phyloP scores from a whole-genome alignment of 257 asterid genomes.

The Solanum chaucha region DNA sequence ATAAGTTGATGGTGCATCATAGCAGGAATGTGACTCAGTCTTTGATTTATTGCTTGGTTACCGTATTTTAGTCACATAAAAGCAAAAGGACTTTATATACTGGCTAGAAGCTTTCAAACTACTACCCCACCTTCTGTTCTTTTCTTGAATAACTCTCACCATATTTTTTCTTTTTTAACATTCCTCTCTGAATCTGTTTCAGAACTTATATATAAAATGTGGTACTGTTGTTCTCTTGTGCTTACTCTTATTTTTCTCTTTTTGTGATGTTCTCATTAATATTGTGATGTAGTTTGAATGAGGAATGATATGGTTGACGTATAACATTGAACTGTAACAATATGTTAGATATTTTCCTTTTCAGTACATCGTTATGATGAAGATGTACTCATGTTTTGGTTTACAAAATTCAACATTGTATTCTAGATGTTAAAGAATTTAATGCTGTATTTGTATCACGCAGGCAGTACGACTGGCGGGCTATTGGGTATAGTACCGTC shows the following conservation, averaged over 20 bases:
- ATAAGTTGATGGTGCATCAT: background rate
- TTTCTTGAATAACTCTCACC: background rate
- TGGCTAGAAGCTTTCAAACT: background rate
- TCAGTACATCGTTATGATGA: background rate
- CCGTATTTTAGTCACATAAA: background rate
- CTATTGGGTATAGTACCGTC: slow-evolving; percentile 73
- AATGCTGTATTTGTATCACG: slow-evolving; percentile 6
- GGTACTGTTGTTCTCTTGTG: background rate
- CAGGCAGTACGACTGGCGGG: slow-evolving; percentile 82
- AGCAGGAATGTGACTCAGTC: background rate
- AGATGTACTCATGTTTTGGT: background rate
- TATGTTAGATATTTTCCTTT: background rate
- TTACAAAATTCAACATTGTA: background rate
- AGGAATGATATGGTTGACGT: background rate
- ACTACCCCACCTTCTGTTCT: background rate
- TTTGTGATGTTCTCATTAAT: background rate
- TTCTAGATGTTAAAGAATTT: background rate
- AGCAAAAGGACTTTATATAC: background rate
- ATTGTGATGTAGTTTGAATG: background rate
- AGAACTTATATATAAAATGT: background rate
- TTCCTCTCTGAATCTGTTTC: background rate
- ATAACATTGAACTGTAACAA: background rate
- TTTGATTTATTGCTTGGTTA: background rate
- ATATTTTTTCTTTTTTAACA: background rate
- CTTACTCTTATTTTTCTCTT: background rate